phyloP scores from a whole-genome alignment of 192 early-diverging fungal species.

The Linderina pennispora region DNA sequence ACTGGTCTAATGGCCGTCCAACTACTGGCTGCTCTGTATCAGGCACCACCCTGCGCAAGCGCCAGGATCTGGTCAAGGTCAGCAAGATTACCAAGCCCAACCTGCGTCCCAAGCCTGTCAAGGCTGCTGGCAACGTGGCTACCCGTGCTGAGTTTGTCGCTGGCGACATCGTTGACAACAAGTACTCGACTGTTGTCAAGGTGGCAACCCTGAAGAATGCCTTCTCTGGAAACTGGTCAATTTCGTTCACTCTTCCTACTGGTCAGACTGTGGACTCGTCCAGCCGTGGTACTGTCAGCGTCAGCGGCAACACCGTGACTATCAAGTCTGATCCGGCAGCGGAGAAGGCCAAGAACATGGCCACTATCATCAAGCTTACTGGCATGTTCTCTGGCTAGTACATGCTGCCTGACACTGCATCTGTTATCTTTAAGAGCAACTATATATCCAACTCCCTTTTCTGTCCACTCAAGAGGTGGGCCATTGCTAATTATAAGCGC shows the following conservation, averaged over 20 bases:
- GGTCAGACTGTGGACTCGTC: constrained; percentile 1
- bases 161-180: constrained; percentile 1
- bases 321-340: constrained; percentile 5
- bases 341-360: not conserved
- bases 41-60: constrained; percentile 6
- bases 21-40: constrained; percentile 10
- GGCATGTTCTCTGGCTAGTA: not conserved
- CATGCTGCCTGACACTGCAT: not conserved
- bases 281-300: constrained; percentile 1
- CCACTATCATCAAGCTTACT: not conserved
- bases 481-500: no score
- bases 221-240: constrained; percentile 1
- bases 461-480: no score
- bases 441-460: no score
- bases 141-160: not conserved
- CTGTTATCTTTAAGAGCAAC: not conserved
- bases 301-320: not conserved
- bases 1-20: not conserved
- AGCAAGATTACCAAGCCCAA: not conserved
- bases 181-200: constrained; percentile 5
- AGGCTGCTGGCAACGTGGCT: not conserved
- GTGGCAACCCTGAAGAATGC: not conserved
- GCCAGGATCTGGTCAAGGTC: constrained; percentile 2
- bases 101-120: not conserved
- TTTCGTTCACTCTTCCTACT: constrained; percentile 3